Base-by-base conservation (phyloP, 139 green algal genomes). In the Closterium sp. region DNA sequence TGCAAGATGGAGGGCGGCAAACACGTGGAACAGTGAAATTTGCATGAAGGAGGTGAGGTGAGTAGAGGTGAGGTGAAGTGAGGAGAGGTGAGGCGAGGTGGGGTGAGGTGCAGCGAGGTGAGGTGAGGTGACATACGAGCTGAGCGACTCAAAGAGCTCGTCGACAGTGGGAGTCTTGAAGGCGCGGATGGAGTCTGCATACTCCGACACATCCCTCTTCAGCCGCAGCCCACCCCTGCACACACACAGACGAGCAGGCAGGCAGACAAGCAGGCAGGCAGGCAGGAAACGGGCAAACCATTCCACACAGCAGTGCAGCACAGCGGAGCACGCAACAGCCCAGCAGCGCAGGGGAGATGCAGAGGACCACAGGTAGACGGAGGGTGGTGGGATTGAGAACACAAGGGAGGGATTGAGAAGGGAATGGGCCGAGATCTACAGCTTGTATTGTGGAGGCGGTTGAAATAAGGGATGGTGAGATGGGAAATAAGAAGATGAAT, bases 131-230 rank as follows among this genome's bases (percentile, higher is more conserved):
- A 88, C 91, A 27, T 45, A 93, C 91, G 34, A n/a, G 31, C 91
- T 34, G 70, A 93, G 88, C 1, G 32, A n/a, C 38, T 93, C 91
- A 91, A 93, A 93, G 11, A 88, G 28, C 31, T 93, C 86, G 84
- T 93, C 91, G 24, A 93, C 87, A 21, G 34, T 30, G 91, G 86
- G 91, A n/a, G 91, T 87, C 88, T 93, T 93, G 86, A 93, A 93
- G 22, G 84, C n/a, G 38, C 91, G 91, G 62, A 93, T 88, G n/a
- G 91, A 91, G 22, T 93, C 91, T 4, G 86, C 79, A 85, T 94
- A 94, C 91, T 94, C 91, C 0, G 91, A 84, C 88, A 94, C 85
- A 28, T 94, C 91, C 13, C 91, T 42, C 88, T 94, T 94, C 10
- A 94, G 88, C 30, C 87, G 50, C 70, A 94, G 31, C 24, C 91